Conservation (phyloP, 2,329 filamentous ascomycete genomes). For the Ceratocystiopsis minuta region DNA sequence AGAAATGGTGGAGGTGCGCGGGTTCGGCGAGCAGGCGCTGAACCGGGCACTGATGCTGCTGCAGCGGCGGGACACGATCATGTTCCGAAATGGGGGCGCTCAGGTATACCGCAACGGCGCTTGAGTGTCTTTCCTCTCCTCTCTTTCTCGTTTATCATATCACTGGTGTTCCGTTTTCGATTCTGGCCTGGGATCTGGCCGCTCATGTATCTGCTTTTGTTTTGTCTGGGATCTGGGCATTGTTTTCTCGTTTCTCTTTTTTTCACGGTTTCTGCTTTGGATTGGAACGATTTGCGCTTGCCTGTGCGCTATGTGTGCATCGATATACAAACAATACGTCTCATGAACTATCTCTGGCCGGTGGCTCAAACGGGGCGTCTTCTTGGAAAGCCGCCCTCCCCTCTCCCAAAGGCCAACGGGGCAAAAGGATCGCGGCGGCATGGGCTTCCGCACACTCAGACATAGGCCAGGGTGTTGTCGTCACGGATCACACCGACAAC, state of each 20-base stretch:
- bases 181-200: background rate
- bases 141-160: background rate
- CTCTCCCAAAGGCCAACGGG: too few relatives aligned
- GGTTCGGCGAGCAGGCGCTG: constrained; percentile 72
- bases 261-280: background rate
- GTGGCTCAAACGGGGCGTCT: too few relatives aligned
- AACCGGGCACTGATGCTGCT: constrained; percentile 73
- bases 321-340: too few relatives aligned
- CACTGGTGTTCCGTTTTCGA: background rate
- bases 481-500: constrained; percentile 46
- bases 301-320: too few relatives aligned
- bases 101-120: constrained; percentile 60
- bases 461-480: constrained; percentile 54
- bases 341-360: too few relatives aligned
- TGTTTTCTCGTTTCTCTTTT: background rate
- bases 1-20: constrained; percentile 84
- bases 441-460: constrained; percentile 10
- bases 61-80: constrained; percentile 72
- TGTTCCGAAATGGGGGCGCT: constrained; percentile 58
- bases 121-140: constrained; percentile 15
- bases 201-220: background rate
- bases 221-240: background rate
- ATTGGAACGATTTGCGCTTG: too few relatives aligned
- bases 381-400: too few relatives aligned
- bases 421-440: too few relatives aligned